These are phyloP conservation scores for Coemansia sp. DNA, from an alignment of 192 early-diverging fungal species.

Conservation along the genomic window DNA sequence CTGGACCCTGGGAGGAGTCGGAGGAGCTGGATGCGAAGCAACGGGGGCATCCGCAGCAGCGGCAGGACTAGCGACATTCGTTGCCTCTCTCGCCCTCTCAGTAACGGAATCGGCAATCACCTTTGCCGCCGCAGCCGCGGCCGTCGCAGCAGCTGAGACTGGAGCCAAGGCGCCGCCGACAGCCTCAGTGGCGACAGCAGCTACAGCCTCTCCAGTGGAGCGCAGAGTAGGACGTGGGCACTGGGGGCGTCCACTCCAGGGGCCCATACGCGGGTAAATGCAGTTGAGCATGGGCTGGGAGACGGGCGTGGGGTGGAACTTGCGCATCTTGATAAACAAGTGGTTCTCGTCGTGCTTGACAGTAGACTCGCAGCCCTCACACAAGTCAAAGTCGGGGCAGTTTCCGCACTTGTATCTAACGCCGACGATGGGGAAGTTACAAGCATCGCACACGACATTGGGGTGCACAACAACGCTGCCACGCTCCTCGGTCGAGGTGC, in stretches of 20 bases:
- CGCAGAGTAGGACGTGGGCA: neutral
- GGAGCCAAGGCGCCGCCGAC: neutral
- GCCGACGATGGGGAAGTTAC: slow-evolving; percentile 78
- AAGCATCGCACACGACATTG: slow-evolving; percentile 37
- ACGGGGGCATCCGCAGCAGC: neutral
- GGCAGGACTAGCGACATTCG: no score
- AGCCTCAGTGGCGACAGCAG: neutral
- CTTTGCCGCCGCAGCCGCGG: neutral
- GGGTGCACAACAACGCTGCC: slow-evolving; percentile 16
- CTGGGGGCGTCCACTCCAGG: neutral
- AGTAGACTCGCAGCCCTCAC: slow-evolving; percentile 84
- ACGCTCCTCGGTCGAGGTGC: slow-evolving; percentile 6
- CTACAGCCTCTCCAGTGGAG: slow-evolving; percentile 4
- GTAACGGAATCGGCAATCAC: neutral
- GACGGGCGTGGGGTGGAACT: slow-evolving; percentile 9
- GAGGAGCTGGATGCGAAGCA: neutral
- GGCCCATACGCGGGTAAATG: slow-evolving; percentile 15
- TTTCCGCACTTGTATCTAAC: slow-evolving; percentile 94
- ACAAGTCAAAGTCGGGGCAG: slow-evolving; percentile 94
- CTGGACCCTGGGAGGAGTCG: neutral
- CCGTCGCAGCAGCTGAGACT: neutral
- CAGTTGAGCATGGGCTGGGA: slow-evolving; percentile 24
- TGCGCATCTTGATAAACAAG: slow-evolving; percentile 87
- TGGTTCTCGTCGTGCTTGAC: slow-evolving; percentile 74
- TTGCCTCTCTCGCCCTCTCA: no score